phyloP scores from a whole-genome alignment of 805 yeast species.

The Kodamaea kakaduensis region DNA sequence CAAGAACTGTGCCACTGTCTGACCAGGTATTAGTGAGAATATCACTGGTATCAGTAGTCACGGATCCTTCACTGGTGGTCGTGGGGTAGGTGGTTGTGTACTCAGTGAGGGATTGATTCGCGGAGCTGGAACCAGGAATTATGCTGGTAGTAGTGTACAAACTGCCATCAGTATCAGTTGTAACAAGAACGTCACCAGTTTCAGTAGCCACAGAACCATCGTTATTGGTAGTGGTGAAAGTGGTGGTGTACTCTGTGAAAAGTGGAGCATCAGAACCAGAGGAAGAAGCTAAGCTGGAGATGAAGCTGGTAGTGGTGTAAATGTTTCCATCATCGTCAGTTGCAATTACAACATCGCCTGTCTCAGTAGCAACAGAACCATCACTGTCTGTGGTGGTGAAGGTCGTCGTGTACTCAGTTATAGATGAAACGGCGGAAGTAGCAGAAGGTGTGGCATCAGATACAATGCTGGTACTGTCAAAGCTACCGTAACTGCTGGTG shows the following conservation, averaged over 20 bases:
- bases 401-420: conserved; percentile 16
- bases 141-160: conserved; percentile 11
- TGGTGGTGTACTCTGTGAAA: conserved; percentile 11
- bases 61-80: conserved; percentile 11
- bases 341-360: conserved; percentile 17
- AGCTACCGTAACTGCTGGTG: conserved; percentile 17
- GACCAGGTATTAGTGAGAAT: no score
- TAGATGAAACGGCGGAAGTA: no score
- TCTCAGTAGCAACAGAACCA: conserved; percentile 15
- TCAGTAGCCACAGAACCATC: conserved; percentile 15
- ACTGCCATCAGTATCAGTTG: conserved; percentile 18
- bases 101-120: conserved; percentile 7
- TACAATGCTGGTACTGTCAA: conserved; percentile 15
- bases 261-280: conserved; percentile 5
- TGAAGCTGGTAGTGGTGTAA: conserved; percentile 13
- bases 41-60: conserved; percentile 10
- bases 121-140: conserved; percentile 6
- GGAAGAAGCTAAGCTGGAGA: background rate
- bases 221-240: conserved; percentile 14
- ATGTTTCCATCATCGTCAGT: conserved; percentile 16
- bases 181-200: conserved; percentile 10
- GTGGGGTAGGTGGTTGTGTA: conserved; percentile 1
- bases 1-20: no score
- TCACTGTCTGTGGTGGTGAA: conserved; percentile 14
- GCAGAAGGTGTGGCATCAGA: background rate